Conservation (phyloP, 768 basidiomycete species). For the Termitomyces heimii region DNA sequence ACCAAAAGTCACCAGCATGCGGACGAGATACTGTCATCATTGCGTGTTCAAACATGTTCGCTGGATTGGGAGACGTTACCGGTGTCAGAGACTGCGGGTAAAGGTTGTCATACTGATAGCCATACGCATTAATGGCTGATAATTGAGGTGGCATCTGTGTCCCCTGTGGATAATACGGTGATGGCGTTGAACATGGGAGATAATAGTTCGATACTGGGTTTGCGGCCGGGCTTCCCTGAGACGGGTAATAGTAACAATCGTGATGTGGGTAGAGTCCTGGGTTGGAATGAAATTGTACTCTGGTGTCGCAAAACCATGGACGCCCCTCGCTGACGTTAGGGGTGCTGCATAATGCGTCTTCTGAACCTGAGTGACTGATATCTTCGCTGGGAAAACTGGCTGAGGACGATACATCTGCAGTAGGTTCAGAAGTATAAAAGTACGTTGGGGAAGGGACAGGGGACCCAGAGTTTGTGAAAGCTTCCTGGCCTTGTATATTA, state of each 20-base stretch:
- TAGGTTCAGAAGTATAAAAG: conserved; percentile 27
- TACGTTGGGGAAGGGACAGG: conserved; percentile 24
- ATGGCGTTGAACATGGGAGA: conserved; percentile 13
- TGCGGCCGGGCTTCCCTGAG: conserved; percentile 13
- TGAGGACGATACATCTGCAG: conserved; percentile 23
- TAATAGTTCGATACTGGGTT: conserved; percentile 5
- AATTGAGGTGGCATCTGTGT: conserved; percentile 4
- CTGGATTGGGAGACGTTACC: conserved; percentile 4
- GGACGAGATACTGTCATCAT: conserved; percentile 15
- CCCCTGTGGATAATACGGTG: conserved; percentile 10
- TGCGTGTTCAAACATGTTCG: conserved; percentile 22
- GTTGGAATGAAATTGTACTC: conserved; percentile 8
- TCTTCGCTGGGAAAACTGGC: conserved; percentile 14
- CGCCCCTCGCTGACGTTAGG: conserved; percentile 8
- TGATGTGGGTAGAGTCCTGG: conserved; percentile 12
- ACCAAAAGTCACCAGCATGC: conserved; percentile 9
- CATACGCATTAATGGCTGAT: conserved; percentile 6
- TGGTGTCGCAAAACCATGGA: conserved; percentile 9
- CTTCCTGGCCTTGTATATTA: conserved; percentile 21
- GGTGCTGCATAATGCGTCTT: conserved; percentile 34
- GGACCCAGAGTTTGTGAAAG: conserved; percentile 8
- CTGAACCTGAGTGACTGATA: conserved; percentile 6
- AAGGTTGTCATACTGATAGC: conserved; percentile 14
- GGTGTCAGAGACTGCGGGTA: conserved; percentile 8
- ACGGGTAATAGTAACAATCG: conserved; percentile 27